Conservation (phyloP, 2,329 filamentous ascomycete genomes). For the Fusarium gaditjirri region DNA sequence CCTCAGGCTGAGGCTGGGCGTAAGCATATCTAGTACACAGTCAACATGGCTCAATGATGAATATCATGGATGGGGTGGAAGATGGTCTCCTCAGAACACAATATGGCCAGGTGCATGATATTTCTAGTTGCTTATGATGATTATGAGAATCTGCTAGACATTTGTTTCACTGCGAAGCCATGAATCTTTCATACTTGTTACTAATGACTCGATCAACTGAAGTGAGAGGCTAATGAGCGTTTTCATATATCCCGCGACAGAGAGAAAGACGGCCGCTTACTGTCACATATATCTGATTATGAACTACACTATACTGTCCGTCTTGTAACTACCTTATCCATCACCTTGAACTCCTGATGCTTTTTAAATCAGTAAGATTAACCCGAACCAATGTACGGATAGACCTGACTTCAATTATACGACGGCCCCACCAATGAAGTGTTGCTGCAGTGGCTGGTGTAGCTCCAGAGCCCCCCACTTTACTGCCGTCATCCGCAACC, state of each 20-base stretch:
- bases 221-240: background rate
- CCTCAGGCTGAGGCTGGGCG: conserved; percentile 9
- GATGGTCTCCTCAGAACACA: background rate
- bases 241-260: background rate
- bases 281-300: background rate
- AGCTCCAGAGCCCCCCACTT: conserved; percentile 21
- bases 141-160: background rate
- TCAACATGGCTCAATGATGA: conserved; percentile 1
- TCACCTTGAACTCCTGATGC: background rate
- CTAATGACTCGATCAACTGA: background rate
- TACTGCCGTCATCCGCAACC: conserved; percentile 34
- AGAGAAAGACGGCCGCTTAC: background rate
- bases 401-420: background rate
- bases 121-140: conserved; percentile 1
- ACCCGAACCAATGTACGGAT: background rate
- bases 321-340: background rate
- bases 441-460: background rate
- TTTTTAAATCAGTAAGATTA: background rate
- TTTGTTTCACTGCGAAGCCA: background rate
- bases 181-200: background rate
- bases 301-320: background rate
- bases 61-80: conserved; percentile 3
- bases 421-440: background rate
- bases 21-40: conserved; percentile 10
- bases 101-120: background rate